These are phyloP conservation scores for Zizania latifolia DNA, from an alignment of 176 grass and related monocot species.

Conservation along the genomic window DNA sequence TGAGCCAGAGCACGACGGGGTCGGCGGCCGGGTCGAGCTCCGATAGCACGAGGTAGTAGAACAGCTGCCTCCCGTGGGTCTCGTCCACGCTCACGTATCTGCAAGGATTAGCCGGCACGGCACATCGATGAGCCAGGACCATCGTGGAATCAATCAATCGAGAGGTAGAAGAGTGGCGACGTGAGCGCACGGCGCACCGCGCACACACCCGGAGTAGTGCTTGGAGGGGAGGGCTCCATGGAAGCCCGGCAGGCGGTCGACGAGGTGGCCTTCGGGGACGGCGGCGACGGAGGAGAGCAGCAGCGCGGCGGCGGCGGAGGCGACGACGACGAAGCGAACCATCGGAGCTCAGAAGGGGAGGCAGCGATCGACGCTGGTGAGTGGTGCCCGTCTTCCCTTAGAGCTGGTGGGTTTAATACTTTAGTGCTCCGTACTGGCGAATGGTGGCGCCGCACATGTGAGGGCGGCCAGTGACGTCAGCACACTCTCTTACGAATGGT, in stretches of 20 bases:
- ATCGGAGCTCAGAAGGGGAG: too few relatives aligned
- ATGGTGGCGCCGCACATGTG: too few relatives aligned
- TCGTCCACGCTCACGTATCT: slow-evolving; percentile 44
- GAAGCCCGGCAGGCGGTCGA: slow-evolving; percentile 50
- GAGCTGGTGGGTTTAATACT: too few relatives aligned
- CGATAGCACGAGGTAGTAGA: slow-evolving; percentile 77
- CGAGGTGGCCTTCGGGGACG: slow-evolving; percentile 36
- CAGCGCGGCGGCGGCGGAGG: not conserved
- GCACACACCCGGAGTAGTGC: slow-evolving; percentile 54
- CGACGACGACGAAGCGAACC: too few relatives aligned
- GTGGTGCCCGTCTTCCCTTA: too few relatives aligned
- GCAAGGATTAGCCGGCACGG: not conserved
- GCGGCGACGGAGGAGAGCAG: not conserved
- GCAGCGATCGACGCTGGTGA: too few relatives aligned
- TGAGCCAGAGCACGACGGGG: slow-evolving; percentile 87
- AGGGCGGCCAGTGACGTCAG: too few relatives aligned
- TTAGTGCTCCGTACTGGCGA: too few relatives aligned
- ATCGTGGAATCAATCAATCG: too few relatives aligned
- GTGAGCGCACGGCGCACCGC: too few relatives aligned
- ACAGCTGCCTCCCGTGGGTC: slow-evolving; percentile 45
- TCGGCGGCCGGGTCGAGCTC: slow-evolving; percentile 56
- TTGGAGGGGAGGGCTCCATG: slow-evolving; percentile 46
- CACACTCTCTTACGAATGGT: too few relatives aligned
- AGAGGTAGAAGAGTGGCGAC: not conserved
- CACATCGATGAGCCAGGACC: not conserved